Evolutionary conservation across 805 yeast genomes (phyloP).

Genomic region (Yarrowia sp.): DNA sequence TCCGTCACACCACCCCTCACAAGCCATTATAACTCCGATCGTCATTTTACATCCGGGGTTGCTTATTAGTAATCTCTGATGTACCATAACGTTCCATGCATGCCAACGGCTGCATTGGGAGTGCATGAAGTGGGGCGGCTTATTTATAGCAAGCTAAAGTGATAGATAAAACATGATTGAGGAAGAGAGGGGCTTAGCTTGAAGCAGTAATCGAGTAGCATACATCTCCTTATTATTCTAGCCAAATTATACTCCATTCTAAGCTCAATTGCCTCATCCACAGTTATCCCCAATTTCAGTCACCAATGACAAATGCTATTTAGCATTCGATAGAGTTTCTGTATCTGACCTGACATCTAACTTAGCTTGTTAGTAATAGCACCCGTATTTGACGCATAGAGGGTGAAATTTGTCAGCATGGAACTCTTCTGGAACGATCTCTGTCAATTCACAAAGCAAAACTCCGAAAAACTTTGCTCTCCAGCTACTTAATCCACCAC

Average conservation of each 20-base stretch:
- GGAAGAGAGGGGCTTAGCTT: not conserved
- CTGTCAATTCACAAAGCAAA: too few species aligned
- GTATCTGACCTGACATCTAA: constrained; percentile 1
- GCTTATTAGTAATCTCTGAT: not conserved
- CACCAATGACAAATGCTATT: constrained; percentile 15
- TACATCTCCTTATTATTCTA: not conserved
- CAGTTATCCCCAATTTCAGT: not conserved
- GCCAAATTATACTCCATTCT: not conserved
- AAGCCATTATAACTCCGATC: not conserved
- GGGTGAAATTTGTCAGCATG: not conserved
- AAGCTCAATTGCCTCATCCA: not conserved
- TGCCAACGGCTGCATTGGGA: constrained; percentile 6
- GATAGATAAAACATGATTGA: not conserved
- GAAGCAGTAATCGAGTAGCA: not conserved
- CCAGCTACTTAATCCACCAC: not conserved
- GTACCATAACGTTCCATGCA: constrained; percentile 6
- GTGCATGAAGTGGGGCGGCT: constrained; percentile 22
- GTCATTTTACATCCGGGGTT: not conserved
- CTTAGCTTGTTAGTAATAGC: not conserved
- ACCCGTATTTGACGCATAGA: not conserved
- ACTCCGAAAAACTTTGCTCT: not conserved
- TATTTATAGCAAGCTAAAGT: not conserved
- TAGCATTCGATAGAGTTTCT: constrained; percentile 11
- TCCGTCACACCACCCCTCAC: too few species aligned
- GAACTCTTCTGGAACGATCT: not conserved